These are phyloP conservation scores for Aspergillus sp. DNA, from an alignment of 2,329 filamentous ascomycete species.

Conservation along the genomic window DNA sequence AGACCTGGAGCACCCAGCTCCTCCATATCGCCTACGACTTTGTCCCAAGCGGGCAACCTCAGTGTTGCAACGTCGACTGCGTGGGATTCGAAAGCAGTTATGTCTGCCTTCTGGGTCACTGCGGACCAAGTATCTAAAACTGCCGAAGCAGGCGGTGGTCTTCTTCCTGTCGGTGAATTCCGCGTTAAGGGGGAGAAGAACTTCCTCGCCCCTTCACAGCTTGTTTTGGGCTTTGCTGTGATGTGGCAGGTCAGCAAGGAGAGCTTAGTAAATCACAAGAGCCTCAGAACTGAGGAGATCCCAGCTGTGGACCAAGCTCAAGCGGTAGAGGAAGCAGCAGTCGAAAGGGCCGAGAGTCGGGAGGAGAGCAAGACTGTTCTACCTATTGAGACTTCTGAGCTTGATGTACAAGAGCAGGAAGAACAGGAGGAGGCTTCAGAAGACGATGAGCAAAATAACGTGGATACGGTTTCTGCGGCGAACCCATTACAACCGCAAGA, in stretches of 20 bases:
- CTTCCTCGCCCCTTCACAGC: slow-evolving; percentile 80
- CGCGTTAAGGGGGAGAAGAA: slow-evolving; percentile 85
- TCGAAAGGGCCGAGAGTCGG: slow-evolving; percentile 26
- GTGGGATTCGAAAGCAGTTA: slow-evolving; percentile 94
- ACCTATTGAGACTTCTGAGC: slow-evolving; percentile 16
- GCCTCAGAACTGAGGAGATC: slow-evolving; percentile 60
- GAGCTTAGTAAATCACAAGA: slow-evolving; percentile 76
- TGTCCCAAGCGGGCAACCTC: slow-evolving; percentile 84
- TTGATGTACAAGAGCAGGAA: slow-evolving; percentile 14
- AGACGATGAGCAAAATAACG: slow-evolving; percentile 23
- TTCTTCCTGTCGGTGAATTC: slow-evolving; percentile 75
- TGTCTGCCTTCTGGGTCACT: slow-evolving; percentile 95
- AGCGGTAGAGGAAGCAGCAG: slow-evolving; percentile 29
- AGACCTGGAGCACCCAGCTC: slow-evolving; percentile 73
- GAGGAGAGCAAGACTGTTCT: slow-evolving; percentile 23
- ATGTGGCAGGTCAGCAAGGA: slow-evolving; percentile 88
- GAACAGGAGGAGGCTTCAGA: slow-evolving; percentile 14
- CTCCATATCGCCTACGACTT: slow-evolving; percentile 85
- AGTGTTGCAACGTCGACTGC: slow-evolving; percentile 82
- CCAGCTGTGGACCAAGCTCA: slow-evolving; percentile 19
- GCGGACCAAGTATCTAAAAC: slow-evolving; percentile 89
- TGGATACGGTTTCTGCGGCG: slow-evolving; percentile 9
- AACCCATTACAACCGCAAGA: slow-evolving; percentile 21
- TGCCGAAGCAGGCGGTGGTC: slow-evolving; percentile 76
- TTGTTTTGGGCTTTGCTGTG: slow-evolving; percentile 83